Base-by-base conservation (phyloP, 106 monocot species). In the Dendrobium catenatum region DNA sequence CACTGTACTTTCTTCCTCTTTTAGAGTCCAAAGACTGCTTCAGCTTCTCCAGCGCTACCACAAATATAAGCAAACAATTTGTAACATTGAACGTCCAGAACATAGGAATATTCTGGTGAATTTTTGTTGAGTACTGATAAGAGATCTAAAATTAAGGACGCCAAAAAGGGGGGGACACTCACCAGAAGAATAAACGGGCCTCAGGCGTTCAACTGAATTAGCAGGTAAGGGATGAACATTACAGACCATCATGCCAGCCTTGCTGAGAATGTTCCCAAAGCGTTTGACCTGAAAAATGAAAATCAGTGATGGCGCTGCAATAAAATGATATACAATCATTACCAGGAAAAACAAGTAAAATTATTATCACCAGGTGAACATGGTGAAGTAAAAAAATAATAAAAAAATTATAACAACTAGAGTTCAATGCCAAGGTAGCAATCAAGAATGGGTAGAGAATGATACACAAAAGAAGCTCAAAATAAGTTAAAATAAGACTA, bases 261-360 rank as follows among this genome's bases (percentile, higher is more conserved):
- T 93, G 51, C 86, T 76, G 59, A 96, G 86, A 80, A 94, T 86
- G 76, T 83, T 88, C 27, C 87, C 87, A 83, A 96, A 96, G 64
- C 72, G 48, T 79, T 89, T 92, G 20, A 89, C 85, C 96, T 96
- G 81, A 51, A 51, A 51, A 13, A 51, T 51, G 10, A 51, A 13
- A 51, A 51, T 10, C 3, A 51, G 13, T 51, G 13, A 51, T 15
- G 46, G 13, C 51, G 3, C 13, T 3, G 13, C 51, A 51, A 13
- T 51, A 51, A 51, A 51, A 51, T 51, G 51, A 51, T 15, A 51
- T 51, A 51, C 15, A 51, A 51, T 51, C 13, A 11, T 51, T 51
- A 51, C 51, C 51, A 13, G 51, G 51, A 51, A 51, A 51, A 13
- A 3, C 51, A 13, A 51, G 51, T 51, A 51, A 13, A 51, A 15